These are phyloP conservation scores for Rhexocercosporidium sp. DNA, from an alignment of 2,329 filamentous ascomycete genomes.

Conservation along the genomic window DNA sequence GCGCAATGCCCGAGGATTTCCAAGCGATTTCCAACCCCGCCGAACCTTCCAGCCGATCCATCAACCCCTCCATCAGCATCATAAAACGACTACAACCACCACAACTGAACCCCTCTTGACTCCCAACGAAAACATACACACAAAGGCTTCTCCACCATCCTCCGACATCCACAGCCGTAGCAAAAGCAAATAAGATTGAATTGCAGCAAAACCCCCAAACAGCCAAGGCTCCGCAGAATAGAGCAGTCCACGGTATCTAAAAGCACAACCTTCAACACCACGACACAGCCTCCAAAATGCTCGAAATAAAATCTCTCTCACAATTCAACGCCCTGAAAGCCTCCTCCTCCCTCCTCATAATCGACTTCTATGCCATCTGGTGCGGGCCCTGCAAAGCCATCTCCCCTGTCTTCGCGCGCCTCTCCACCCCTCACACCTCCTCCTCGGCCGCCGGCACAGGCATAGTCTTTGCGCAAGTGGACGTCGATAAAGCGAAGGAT, in stretches of 20 bases:
- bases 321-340: constrained; percentile 39
- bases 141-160: too few relatives aligned
- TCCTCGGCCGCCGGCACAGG: constrained; percentile 51
- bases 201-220: neutral
- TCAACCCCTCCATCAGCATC: constrained; percentile 7
- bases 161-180: neutral
- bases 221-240: too few relatives aligned
- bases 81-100: neutral
- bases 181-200: neutral
- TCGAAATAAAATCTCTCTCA: constrained; percentile 40
- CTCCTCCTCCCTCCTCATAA: constrained; percentile 34
- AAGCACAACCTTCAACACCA: too few relatives aligned
- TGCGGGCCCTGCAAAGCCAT: constrained; percentile 93
- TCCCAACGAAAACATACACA: too few relatives aligned
- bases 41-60: constrained; percentile 3
- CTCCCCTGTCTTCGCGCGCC: constrained; percentile 82
- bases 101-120: neutral
- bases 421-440: constrained; percentile 77
- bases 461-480: constrained; percentile 88
- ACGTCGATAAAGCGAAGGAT: constrained; percentile 81
- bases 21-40: constrained; percentile 1
- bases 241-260: too few relatives aligned
- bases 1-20: neutral
- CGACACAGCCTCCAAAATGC: constrained; percentile 29
- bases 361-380: constrained; percentile 81